Base-by-base conservation (phyloP, 805 yeast genomes). In the Candida silvicultrix region DNA sequence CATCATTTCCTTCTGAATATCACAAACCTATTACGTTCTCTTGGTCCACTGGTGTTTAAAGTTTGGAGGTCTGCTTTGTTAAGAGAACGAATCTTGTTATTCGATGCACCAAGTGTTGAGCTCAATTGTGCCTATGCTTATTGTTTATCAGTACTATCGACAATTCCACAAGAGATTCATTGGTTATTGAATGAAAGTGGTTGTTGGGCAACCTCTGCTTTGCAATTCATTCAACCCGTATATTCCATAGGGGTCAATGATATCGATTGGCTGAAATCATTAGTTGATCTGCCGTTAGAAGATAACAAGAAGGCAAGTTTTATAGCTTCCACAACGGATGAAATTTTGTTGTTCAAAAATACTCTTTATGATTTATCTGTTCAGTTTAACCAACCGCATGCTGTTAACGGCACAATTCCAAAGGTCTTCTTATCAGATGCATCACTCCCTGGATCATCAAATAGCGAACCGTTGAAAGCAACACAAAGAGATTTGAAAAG, bases 271-370 rank as follows among this genome's bases (percentile, higher is more conserved):
- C 54, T 72, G 40, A 57, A 54, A 28, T 40, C 45, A 10, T 15
- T 59, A 4, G 48, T 42, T 32, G 47, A 43, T 53, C 53, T 22
- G 7, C 23, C 21, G 7, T 10, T 35, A 6, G 38, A 8, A 6
- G 23, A 35, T 19, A 42, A 38, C 12, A 38, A 55, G 2, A 49
- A 57, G 14, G 41, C 56, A 15, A 74, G 77, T 2, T 82, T 66
- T 53, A 66, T 83, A 36, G 89, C 83, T 2, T 69, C 78, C 7
- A 81, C 92, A 2, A 75, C 83, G 20, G 95, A 85, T 56, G 82
- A 77, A 39, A 76, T 85, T 21, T 63, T 85, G 29, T 65, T 81
- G 54, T 78, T 73, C 49, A 83, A 81, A 51, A 56, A 57, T 15
- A 65, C 68, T 11, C 52, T 80, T 4, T 83, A 75, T 56, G 88